Evolutionary conservation across 75 land plant genomes (phyloP), one percentile per base, ranked within the genome.

Genomic region (Pinus albicaulis): DNA sequence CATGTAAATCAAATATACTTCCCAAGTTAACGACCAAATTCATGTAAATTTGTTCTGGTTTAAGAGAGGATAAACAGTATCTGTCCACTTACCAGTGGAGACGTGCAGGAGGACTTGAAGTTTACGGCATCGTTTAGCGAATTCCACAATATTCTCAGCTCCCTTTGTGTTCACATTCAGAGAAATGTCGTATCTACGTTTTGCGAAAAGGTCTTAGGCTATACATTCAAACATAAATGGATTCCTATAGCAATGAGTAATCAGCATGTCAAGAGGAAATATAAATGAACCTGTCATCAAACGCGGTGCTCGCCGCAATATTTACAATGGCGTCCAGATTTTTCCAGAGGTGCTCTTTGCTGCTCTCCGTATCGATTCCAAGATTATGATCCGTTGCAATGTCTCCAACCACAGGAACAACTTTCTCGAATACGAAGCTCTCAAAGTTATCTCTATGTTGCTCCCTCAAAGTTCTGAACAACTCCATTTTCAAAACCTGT

Each of bases 111-210:
- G 59, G 13, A 85, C 55, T 75, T 80, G 66, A 16, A 87, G 80
- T n/a, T 80, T 77, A 57, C 59, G 56, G 79, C 84, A 88, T 13
- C 75, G 75, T 44, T 75, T 74, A 0, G 84, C 83, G 75, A 88
- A 88, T 28, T 79, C 80, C 60, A 87, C 59, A 20, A 87, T 38
- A 20, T 85, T 79, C 19, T 74, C 72, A 56, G 92, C 82, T 57
- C 92, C 92, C 38, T 78, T 57, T 16, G 87, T 79, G 62, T 90
- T 90, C 75, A 87, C 76, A 26, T 81, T 75, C 36, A 87, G 14
- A 57, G 92, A 89, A 59, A 80, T 69, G 59, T 88, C 88, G 70
- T 88, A 88, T 76, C 90, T 90, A 63, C 22, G 11, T 55, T 34
- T 10, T 22, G n/a, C 38, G 7, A 56, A 25, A 11, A 61, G 14